These are phyloP conservation scores for Moesziomyces sp. DNA, from an alignment of 1,284 basidiomycete species.

Conservation along the genomic window DNA sequence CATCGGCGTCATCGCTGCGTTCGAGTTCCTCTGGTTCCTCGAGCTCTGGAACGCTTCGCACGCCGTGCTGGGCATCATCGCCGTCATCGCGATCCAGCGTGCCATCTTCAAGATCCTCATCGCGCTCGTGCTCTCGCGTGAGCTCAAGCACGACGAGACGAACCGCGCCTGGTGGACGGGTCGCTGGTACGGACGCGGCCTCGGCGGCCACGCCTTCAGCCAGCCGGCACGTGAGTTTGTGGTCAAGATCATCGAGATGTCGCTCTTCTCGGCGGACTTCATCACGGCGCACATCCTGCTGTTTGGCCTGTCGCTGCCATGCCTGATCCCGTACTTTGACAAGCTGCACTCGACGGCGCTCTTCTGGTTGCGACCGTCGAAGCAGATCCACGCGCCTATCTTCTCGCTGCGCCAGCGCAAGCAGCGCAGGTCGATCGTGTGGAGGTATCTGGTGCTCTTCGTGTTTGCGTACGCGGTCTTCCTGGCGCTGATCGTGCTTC, in stretches of 20 bases:
- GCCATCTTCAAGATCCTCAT: slow-evolving; percentile 68
- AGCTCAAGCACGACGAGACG: slow-evolving; percentile 68
- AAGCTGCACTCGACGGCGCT: slow-evolving; percentile 62
- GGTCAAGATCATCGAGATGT: slow-evolving; percentile 68
- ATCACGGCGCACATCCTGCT: slow-evolving; percentile 63
- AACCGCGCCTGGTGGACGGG: slow-evolving; percentile 68
- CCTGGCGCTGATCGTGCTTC: slow-evolving; percentile 73
- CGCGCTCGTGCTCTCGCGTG: slow-evolving; percentile 64
- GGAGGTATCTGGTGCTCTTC: slow-evolving; percentile 84
- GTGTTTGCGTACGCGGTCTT: slow-evolving; percentile 79
- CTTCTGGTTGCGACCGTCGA: slow-evolving; percentile 70
- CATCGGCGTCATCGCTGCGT: slow-evolving; percentile 61
- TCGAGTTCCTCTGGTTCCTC: slow-evolving; percentile 81
- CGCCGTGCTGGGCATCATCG: slow-evolving; percentile 73
- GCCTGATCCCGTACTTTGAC: slow-evolving; percentile 54
- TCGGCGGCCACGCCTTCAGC: slow-evolving; percentile 66
- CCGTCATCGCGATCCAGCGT: slow-evolving; percentile 67
- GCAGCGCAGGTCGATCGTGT: slow-evolving; percentile 66
- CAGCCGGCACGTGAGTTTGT: slow-evolving; percentile 67
- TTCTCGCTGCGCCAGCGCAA: slow-evolving; percentile 71
- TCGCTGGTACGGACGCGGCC: slow-evolving; percentile 67
- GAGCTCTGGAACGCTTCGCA: slow-evolving; percentile 92
- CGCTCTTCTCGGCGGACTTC: slow-evolving; percentile 65
- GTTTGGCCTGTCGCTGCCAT: slow-evolving; percentile 72
- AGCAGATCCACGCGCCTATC: slow-evolving; percentile 81